phyloP scores from a whole-genome alignment of 2,329 filamentous ascomycete genomes.

The Aphanocladium album region DNA sequence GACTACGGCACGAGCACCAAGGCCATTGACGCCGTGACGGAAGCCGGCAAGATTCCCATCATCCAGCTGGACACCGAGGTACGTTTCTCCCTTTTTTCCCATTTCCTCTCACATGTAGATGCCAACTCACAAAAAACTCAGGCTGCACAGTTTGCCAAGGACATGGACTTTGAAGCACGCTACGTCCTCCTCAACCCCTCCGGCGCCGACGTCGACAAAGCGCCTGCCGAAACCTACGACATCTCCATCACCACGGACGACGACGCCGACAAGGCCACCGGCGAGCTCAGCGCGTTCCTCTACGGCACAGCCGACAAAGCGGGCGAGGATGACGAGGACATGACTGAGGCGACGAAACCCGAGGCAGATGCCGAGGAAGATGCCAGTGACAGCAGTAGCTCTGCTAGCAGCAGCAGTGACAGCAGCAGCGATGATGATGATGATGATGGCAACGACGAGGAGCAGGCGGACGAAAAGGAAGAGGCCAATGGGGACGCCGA shows the following conservation, averaged over 20 bases:
- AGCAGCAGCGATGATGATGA: constrained; percentile 17
- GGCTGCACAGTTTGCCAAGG: constrained; percentile 53
- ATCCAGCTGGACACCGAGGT: constrained; percentile 51
- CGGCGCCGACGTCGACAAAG: constrained; percentile 18
- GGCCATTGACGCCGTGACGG: constrained; percentile 45
- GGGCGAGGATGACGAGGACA: constrained; percentile 19
- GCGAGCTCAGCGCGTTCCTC: constrained; percentile 13
- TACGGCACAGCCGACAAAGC: constrained; percentile 23
- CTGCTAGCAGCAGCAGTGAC: not conserved
- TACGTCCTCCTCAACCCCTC: constrained; percentile 49
- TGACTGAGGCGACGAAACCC: constrained; percentile 16
- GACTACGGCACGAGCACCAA: constrained; percentile 54
- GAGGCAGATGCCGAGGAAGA: not conserved
- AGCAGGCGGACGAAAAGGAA: not conserved
- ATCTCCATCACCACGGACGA: constrained; percentile 10
- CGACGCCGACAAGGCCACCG: constrained; percentile 6
- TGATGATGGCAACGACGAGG: constrained; percentile 15
- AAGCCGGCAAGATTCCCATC: constrained; percentile 55
- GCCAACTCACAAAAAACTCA: constrained; percentile 20
- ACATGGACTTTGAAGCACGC: constrained; percentile 51
- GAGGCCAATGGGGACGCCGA: constrained; percentile 10
- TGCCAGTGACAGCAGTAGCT: not conserved
- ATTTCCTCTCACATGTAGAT: not conserved
- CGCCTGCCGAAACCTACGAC: constrained; percentile 15
- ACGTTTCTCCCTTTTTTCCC: constrained; percentile 22